phyloP scores from a whole-genome alignment of 2,329 filamentous ascomycete species.

The Trichoderma guizhouense region DNA sequence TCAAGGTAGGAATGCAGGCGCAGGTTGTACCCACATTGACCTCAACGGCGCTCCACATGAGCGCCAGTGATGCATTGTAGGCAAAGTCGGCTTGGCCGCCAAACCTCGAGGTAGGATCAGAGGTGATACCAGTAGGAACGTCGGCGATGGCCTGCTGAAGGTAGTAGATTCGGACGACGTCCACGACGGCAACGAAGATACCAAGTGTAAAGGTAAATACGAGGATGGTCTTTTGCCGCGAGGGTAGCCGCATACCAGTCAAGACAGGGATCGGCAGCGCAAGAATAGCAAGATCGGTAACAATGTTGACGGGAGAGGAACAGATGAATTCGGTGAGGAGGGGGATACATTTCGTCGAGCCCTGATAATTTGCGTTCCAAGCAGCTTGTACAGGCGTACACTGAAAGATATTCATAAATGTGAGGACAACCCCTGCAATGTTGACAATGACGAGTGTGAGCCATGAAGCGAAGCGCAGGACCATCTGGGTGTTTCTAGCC shows the following conservation, averaged over 20 bases:
- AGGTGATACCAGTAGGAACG: conserved; percentile 36
- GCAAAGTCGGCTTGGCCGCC: conserved; percentile 53
- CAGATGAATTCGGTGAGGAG: conserved; percentile 62
- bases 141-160: conserved; percentile 67
- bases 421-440: conserved; percentile 71
- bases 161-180: conserved; percentile 87
- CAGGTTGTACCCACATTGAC: conserved; percentile 88
- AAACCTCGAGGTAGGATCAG: conserved; percentile 43
- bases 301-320: conserved; percentile 86
- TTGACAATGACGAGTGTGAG: conserved; percentile 75
- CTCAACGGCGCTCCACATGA: conserved; percentile 93
- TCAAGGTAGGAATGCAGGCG: conserved; percentile 87
- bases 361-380: conserved; percentile 47
- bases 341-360: conserved; percentile 48
- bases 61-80: conserved; percentile 77
- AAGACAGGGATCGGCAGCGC: conserved; percentile 85
- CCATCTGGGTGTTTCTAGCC: conserved; percentile 69
- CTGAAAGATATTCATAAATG: conserved; percentile 83
- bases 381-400: conserved; percentile 71
- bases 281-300: conserved; percentile 84
- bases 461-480: conserved; percentile 81
- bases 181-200: conserved; percentile 81
- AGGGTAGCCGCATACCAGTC: conserved; percentile 79
- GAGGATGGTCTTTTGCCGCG: conserved; percentile 82
- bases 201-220: conserved; percentile 83